Evolutionary conservation across 1,139 yeast genomes (phyloP), one percentile per base, ranked within the genome.

Genomic region (Suhomyces chickasaworum): DNA sequence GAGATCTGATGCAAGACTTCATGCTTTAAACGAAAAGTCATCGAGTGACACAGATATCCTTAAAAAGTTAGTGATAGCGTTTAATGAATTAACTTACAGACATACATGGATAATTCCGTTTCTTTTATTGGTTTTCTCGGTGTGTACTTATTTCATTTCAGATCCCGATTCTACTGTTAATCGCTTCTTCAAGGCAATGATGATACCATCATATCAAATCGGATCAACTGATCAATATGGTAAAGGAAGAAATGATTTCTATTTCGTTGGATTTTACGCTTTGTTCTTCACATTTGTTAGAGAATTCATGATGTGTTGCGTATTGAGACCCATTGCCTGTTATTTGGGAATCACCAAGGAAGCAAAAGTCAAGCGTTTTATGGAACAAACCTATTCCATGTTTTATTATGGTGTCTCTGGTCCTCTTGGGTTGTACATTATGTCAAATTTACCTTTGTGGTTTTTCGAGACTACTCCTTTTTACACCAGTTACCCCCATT

Each of bases 361-460:
- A 52, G 80, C 80, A 37, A 90, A 87, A 65, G 66, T 81, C 39
- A 80, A 78, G 53, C 80, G 99, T 61, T 89, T 93, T 65, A 83
- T 89, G 86, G 99, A 93, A 65, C 99, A 93, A 70, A 78, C 91
- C 8, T 93, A 91, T 63, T 81, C 95, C 3, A 78, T 89, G 57
- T 68, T 88, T 49, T 93, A 95, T 67, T 90, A 86, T 60, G 89
- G 93, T 20, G 55, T 83, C 12, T 77, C 89, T 29, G 96, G 97
- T 10, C 93, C 97, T 0, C 75, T 86, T 53, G 99, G 99, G 2
- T 72, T 93, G 49, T 90, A 84, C 75, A 87, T 93, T 55, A 91
- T 93, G 99, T 63, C 65, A n/a, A 73, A 78, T 42, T 78, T 86
- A 36, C 96, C 95, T 40, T 65, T 93, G 53, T 91, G 98, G 98